Evolutionary conservation across 1,139 yeast species (phyloP).

Genomic region (Wickerhamomyces sp.): DNA sequence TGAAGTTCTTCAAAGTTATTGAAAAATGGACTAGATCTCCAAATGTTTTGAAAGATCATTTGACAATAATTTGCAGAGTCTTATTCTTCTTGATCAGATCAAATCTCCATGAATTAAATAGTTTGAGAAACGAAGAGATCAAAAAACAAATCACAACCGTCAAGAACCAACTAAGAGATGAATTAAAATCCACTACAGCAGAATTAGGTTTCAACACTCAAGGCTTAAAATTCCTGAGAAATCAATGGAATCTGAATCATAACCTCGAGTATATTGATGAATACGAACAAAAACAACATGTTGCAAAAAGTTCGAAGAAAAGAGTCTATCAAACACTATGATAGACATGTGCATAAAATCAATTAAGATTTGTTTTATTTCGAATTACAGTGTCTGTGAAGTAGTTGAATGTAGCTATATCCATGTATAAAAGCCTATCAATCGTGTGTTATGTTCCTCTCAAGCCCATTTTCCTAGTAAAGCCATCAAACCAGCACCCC

Average conservation of each 20-base stretch:
- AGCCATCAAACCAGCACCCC: slow-evolving; percentile 84
- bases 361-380: background rate
- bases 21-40: slow-evolving; percentile 64
- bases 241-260: slow-evolving; percentile 78
- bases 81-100: slow-evolving; percentile 66
- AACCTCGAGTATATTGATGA: slow-evolving; percentile 72
- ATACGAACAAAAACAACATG: slow-evolving; percentile 49
- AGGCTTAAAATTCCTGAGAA: slow-evolving; percentile 68
- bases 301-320: slow-evolving; percentile 57
- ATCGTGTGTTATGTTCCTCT: slow-evolving; percentile 32
- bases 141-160: slow-evolving; percentile 56
- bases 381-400: background rate
- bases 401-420: too few relatives aligned
- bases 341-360: background rate
- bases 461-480: slow-evolving; percentile 87
- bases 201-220: slow-evolving; percentile 84
- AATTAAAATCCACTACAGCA: slow-evolving; percentile 46
- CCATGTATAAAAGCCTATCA: background rate
- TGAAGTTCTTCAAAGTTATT: slow-evolving; percentile 65
- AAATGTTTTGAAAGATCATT: slow-evolving; percentile 38
- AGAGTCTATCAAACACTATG: slow-evolving; percentile 50
- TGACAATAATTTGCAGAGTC: slow-evolving; percentile 67
- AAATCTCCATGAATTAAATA: slow-evolving; percentile 71
- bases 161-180: slow-evolving; percentile 49
- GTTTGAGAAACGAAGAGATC: slow-evolving; percentile 58